phyloP scores from a whole-genome alignment of 768 basidiomycete species.

The Coprinopsis strossmayeri region DNA sequence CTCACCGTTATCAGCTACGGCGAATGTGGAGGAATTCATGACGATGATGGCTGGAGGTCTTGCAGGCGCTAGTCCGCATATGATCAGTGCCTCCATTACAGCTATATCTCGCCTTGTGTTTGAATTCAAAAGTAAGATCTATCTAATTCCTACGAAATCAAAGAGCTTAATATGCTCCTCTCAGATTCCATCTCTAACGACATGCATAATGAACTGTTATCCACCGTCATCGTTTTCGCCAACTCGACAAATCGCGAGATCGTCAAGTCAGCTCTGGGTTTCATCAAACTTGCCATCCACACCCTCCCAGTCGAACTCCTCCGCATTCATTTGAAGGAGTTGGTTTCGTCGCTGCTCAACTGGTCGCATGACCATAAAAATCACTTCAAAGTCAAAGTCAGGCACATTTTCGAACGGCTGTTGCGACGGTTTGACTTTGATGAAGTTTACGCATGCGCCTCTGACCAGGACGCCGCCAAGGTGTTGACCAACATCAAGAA shows the following conservation, averaged over 20 bases:
- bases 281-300: conserved; percentile 89
- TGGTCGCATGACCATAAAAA: conserved; percentile 99
- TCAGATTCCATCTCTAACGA: conserved; percentile 60
- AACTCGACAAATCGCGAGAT: conserved; percentile 95
- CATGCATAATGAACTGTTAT: conserved; percentile 80
- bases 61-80: conserved; percentile 90
- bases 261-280: conserved; percentile 93
- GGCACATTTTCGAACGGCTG: conserved; percentile 96
- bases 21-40: conserved; percentile 85
- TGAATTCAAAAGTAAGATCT: conserved; percentile 80
- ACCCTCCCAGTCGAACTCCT: conserved; percentile 68
- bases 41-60: conserved; percentile 96
- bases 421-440: conserved; percentile 87
- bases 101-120: conserved; percentile 91
- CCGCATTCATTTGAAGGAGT: conserved; percentile 64
- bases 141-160: not conserved
- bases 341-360: conserved; percentile 79
- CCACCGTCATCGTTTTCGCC: conserved; percentile 85
- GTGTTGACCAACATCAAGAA: conserved; percentile 93
- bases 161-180: not conserved
- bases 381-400: conserved; percentile 95
- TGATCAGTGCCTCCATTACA: conserved; percentile 96
- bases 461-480: conserved; percentile 79
- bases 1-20: conserved; percentile 35
- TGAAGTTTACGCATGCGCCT: conserved; percentile 66